Evolutionary conservation across 169 alveolate genomes (phyloP).

Genomic region (Neospora caninum): DNA sequence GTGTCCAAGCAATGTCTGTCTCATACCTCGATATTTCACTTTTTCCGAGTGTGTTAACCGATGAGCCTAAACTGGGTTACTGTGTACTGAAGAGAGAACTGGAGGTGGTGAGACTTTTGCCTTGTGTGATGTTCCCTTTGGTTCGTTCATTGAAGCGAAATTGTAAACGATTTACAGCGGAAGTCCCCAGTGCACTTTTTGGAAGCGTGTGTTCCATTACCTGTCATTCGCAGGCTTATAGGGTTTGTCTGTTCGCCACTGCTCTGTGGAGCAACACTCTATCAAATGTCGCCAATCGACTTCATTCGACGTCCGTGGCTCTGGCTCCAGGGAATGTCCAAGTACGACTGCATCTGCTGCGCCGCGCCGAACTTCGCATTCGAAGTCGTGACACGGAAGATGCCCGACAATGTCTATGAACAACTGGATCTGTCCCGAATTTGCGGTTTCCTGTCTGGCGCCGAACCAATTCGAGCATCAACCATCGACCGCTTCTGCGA

Average conservation of each 20-base stretch:
- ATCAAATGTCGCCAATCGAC: conserved; percentile 81
- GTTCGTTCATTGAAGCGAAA: no score
- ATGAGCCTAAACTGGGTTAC: no score
- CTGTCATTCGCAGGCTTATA: conserved; percentile 66
- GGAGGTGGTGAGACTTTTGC: no score
- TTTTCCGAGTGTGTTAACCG: no score
- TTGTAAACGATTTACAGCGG: no score
- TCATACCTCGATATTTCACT: no score
- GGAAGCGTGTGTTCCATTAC: no score
- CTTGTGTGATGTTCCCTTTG: no score
- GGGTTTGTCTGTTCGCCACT: conserved; percentile 78
- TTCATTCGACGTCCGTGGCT: conserved; percentile 77
- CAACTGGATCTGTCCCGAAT: conserved; percentile 73
- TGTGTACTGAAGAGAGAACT: no score
- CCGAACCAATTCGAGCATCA: conserved; percentile 78
- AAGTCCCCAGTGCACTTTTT: no score
- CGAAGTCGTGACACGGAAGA: conserved; percentile 75
- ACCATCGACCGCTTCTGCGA: conserved; percentile 72
- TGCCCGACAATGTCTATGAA: conserved; percentile 67
- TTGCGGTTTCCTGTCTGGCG: conserved; percentile 76
- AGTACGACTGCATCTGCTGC: conserved; percentile 73
- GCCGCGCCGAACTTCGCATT: conserved; percentile 84
- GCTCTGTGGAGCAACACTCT: conserved; percentile 73
- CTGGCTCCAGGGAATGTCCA: conserved; percentile 78
- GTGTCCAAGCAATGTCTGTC: no score